Conservation (phyloP, 352 stramenopile species). For the Stramenopiles sp. region DNA sequence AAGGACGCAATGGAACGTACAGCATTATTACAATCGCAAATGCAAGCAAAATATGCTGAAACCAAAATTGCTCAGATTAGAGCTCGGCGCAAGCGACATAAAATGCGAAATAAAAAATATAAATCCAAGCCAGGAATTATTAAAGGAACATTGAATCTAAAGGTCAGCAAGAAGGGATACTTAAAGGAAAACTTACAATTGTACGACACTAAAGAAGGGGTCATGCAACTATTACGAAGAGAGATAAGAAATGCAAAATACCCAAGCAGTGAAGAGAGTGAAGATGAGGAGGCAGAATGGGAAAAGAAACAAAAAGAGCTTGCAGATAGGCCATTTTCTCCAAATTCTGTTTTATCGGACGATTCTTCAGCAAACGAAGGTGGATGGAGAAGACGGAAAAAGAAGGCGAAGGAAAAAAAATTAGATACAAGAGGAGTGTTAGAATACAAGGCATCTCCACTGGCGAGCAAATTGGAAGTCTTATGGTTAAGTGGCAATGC, state of each 20-base stretch:
- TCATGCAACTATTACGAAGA: not conserved
- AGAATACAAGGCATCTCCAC: not conserved
- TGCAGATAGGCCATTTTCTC: too few species aligned
- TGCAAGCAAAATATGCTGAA: not conserved
- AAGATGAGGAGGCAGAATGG: not conserved
- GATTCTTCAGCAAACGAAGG: too few species aligned
- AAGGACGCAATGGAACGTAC: not conserved
- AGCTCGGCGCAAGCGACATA: not conserved
- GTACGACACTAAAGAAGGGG: not conserved
- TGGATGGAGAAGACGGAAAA: too few species aligned
- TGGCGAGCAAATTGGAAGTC: not conserved
- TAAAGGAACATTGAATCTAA: not conserved
- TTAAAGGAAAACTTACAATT: not conserved
- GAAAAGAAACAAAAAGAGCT: not conserved
- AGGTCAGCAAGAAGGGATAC: not conserved
- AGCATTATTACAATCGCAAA: not conserved
- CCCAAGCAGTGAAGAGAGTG: not conserved
- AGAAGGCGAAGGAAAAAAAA: not conserved
- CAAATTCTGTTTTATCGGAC: too few species aligned
- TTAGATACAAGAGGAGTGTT: not conserved
- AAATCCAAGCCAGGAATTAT: not conserved
- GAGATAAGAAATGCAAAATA: not conserved
- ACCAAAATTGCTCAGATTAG: not conserved
- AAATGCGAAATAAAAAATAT: not conserved
- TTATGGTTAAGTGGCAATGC: not conserved